Evolutionary conservation across 2,329 filamentous ascomycete species (phyloP).

Genomic region (Lojkania enalia): DNA sequence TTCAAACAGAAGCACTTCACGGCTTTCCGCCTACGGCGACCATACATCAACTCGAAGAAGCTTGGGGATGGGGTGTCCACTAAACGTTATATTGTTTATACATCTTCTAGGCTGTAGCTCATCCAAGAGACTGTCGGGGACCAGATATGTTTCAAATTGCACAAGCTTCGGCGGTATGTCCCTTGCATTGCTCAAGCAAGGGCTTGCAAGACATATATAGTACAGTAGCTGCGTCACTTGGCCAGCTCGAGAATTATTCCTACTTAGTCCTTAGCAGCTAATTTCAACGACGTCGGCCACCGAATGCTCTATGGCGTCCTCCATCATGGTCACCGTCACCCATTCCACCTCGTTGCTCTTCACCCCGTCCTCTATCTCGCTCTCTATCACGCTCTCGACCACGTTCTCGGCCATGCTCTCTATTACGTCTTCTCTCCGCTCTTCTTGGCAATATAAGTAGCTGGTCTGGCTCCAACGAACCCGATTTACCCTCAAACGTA

Average conservation of each 20-base stretch:
- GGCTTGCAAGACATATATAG: not conserved
- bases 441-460: no score
- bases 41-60: constrained; percentile 39
- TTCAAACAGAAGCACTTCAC: constrained; percentile 29
- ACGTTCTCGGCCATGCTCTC: no score
- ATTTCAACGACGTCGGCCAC: no score
- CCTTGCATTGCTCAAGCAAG: not conserved
- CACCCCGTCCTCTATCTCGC: no score
- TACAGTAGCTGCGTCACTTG: not conserved
- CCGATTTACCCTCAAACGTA: not conserved
- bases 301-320: no score
- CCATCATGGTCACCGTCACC: no score
- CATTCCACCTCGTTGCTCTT: no score
- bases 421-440: no score
- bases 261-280: no score
- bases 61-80: constrained; percentile 35
- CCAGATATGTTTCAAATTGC: not conserved
- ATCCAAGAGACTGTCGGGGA: no score
- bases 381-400: no score
- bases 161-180: not conserved
- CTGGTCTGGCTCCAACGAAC: not conserved
- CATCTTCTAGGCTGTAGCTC: not conserved
- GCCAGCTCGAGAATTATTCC: no score
- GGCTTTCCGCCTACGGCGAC: constrained; percentile 41
- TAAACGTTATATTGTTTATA: constrained; percentile 1